Evolutionary conservation across 331 rosid species (phyloP), one percentile per base, ranked within the genome.

Genomic region (Acacia pycnantha): DNA sequence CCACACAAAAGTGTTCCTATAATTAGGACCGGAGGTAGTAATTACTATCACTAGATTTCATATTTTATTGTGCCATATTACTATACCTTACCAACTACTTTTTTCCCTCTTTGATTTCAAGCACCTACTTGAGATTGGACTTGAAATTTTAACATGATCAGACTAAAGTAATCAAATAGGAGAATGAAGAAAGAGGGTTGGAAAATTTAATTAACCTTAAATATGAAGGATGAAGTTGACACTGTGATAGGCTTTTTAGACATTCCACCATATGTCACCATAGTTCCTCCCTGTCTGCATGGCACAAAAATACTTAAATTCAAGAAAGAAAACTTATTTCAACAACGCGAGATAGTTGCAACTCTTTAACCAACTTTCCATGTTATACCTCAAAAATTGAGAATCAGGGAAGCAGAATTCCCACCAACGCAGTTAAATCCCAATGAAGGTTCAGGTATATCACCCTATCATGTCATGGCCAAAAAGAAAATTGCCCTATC

Each of bases 191-290:
- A 73, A 77, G 18, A 24, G 66, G 26, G 54, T 8, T 16, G 62
- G 76, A 82, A 64, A 76, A 48, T 72, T 59, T 19, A 71, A 90
- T 59, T 22, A 74, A 90, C 98, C 97, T 95, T 95, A 79, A 95
- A 95, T 82, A 95, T 95, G 86, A 93, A 93, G 84, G 96, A 87
- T 73, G 98, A 90, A 44, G 98, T 95, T 72, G 98, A 86, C 74
- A 85, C 92, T 6, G 89, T 88, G 74, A 95, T 66, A n/a, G 98
- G 98, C 72, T 85, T 95, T 87, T 88, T 93, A 77, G 98, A 95
- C 98, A 95, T 95, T 82, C 98, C 98, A 79, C 98, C 98, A 70
- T 95, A 95, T n/a, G 98, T 95, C 78, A 95, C 96, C 98, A 95
- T 90, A 3, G 91, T 88, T 84, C 96, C 77, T 40, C 94, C 96